A percentile compares a stretch with the other conserved stretches of the same genome.
phyloP scores from a whole-genome alignment of 2,329 filamentous ascomycete species.

The Aspergillus hiratsukae region DNA sequence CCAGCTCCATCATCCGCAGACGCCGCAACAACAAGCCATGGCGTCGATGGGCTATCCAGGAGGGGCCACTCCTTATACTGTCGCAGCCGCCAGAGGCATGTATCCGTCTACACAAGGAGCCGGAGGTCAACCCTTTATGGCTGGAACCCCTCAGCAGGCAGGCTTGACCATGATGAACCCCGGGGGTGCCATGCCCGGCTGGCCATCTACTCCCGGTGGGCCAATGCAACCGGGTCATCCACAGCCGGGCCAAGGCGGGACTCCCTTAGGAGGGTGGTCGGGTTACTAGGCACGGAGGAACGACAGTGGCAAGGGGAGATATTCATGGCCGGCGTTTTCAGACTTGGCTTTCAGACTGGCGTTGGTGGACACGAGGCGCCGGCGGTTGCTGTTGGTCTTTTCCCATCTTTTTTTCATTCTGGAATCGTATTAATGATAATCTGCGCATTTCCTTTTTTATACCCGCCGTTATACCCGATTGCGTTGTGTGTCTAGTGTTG shows the following conservation, averaged over 20 bases:
- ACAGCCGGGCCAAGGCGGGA: slow-evolving; percentile 35
- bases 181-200: slow-evolving; percentile 32
- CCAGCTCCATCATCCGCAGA: slow-evolving; percentile 34
- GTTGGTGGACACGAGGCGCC: not conserved
- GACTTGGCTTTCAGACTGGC: not conserved
- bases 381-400: slow-evolving; percentile 4
- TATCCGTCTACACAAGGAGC: slow-evolving; percentile 34
- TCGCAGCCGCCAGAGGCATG: slow-evolving; percentile 31
- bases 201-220: slow-evolving; percentile 31
- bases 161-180: slow-evolving; percentile 35
- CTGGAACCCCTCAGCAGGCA: slow-evolving; percentile 32
- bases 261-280: slow-evolving; percentile 36
- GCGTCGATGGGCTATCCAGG: slow-evolving; percentile 35
- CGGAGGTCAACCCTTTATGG: slow-evolving; percentile 31
- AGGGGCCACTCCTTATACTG: slow-evolving; percentile 29
- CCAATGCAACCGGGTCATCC: slow-evolving; percentile 36
- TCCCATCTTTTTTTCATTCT: slow-evolving; percentile 12
- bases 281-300: slow-evolving; percentile 25
- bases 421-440: slow-evolving; percentile 28
- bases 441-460: slow-evolving; percentile 29
- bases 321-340: slow-evolving; percentile 19
- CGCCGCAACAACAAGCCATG: slow-evolving; percentile 32
- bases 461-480: slow-evolving; percentile 34
- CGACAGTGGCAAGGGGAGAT: not conserved
- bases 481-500: slow-evolving; percentile 14